These are phyloP conservation scores for Chalciporus chontae DNA, from an alignment of 768 basidiomycete genomes.

Conservation along the genomic window DNA sequence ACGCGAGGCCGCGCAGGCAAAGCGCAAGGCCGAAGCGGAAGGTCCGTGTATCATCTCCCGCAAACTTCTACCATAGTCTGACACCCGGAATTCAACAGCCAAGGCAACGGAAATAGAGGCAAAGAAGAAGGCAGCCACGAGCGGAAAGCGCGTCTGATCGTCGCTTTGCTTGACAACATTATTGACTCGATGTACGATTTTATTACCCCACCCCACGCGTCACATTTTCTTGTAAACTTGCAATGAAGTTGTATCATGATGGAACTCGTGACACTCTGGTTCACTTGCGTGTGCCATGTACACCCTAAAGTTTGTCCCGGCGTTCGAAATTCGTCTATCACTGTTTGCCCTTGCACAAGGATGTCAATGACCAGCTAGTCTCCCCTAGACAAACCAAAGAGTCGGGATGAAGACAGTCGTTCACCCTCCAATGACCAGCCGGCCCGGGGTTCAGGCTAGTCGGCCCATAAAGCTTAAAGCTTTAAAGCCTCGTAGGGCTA, in stretches of 20 bases:
- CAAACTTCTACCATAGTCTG: not conserved
- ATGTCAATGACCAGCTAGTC: too few species aligned
- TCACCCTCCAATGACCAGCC: too few species aligned
- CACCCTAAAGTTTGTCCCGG: too few species aligned
- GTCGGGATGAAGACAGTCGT: too few species aligned
- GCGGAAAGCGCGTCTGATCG: slow-evolving; percentile 36
- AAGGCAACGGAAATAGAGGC: slow-evolving; percentile 62
- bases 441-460: too few species aligned
- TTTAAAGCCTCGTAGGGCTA: too few species aligned
- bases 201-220: not conserved
- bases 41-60: slow-evolving; percentile 42
- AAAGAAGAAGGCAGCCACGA: slow-evolving; percentile 46
- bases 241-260: not conserved
- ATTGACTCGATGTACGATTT: not conserved
- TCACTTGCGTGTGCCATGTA: too few species aligned
- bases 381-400: too few species aligned
- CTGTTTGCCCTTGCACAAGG: too few species aligned
- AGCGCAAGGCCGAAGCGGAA: slow-evolving; percentile 85
- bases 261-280: too few species aligned
- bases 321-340: too few species aligned
- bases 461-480: too few species aligned
- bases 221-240: not conserved
- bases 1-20: slow-evolving; percentile 83
- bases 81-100: slow-evolving; percentile 36
- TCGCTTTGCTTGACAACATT: slow-evolving; percentile 12